These are phyloP conservation scores for Hebeloma cylindrosporum DNA, from an alignment of 768 basidiomycete species.

Conservation along the genomic window DNA sequence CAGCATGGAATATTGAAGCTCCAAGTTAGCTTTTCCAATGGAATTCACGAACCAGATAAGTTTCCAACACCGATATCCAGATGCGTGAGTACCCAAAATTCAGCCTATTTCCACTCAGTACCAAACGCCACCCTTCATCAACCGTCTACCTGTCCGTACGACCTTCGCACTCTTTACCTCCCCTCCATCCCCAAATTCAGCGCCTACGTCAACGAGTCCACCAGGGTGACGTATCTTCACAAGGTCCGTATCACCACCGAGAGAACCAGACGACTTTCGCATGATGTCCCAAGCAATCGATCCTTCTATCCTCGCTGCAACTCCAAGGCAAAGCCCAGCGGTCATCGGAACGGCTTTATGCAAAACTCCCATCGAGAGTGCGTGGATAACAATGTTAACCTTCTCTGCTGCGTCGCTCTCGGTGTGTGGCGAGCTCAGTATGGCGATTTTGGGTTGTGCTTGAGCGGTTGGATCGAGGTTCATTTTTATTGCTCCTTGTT, in stretches of 20 bases:
- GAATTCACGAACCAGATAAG: no score
- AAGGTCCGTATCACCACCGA: conserved; percentile 23
- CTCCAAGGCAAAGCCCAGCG: conserved; percentile 66
- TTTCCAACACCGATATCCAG: background rate
- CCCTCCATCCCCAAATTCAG: conserved; percentile 47
- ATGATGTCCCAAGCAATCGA: conserved; percentile 55
- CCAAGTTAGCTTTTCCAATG: no score
- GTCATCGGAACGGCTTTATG: conserved; percentile 77
- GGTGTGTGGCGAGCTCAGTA: conserved; percentile 41
- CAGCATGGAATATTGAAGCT: no score
- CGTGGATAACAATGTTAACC: conserved; percentile 54
- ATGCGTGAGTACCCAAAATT: background rate
- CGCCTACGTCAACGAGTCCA: conserved; percentile 67
- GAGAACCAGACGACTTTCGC: conserved; percentile 20
- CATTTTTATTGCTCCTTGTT: conserved; percentile 57
- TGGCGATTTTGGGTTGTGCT: conserved; percentile 71
- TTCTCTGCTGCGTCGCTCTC: conserved; percentile 24
- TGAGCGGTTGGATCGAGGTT: conserved; percentile 60
- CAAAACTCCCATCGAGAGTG: conserved; percentile 69
- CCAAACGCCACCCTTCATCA: conserved; percentile 73
- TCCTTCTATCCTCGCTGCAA: conserved; percentile 53
- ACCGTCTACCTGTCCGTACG: conserved; percentile 62
- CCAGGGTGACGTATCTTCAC: conserved; percentile 63
- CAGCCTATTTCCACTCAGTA: conserved; percentile 40
- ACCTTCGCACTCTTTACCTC: conserved; percentile 59